Conservation (phyloP, 441 rosid species). For the Populus hybrid region DNA sequence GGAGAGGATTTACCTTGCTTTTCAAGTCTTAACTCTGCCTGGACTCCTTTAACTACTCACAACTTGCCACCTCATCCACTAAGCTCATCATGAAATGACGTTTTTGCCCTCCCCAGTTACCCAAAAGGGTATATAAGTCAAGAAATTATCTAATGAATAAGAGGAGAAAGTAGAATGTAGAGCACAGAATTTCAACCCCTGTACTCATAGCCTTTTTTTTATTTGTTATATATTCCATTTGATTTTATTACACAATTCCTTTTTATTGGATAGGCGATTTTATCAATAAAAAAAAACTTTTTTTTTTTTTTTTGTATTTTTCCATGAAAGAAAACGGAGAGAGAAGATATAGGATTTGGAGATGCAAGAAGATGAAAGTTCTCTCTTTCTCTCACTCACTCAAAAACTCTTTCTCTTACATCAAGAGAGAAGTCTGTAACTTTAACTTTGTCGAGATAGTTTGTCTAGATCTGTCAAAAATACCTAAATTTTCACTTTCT, state of each 20-base stretch:
- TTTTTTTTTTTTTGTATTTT: slow-evolving; percentile 24
- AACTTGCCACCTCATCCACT: slow-evolving; percentile 20
- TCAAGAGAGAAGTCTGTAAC: not conserved
- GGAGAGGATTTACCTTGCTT: slow-evolving; percentile 21
- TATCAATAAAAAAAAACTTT: slow-evolving; percentile 22
- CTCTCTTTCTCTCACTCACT: slow-evolving; percentile 31
- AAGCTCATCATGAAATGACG: not conserved
- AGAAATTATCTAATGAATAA: not conserved
- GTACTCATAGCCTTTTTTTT: not conserved
- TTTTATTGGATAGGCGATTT: slow-evolving; percentile 48
- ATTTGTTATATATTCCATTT: not conserved
- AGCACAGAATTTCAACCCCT: not conserved
- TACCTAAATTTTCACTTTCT: slow-evolving; percentile 2
- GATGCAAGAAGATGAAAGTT: slow-evolving; percentile 49
- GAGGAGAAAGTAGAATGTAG: not conserved
- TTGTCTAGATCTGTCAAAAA: slow-evolving; percentile 36
- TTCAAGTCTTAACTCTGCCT: not conserved
- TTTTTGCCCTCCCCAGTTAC: not conserved
- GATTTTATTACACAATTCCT: not conserved
- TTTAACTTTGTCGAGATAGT: not conserved
- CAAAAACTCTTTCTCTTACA: slow-evolving; percentile 10
- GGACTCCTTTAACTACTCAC: slow-evolving; percentile 13
- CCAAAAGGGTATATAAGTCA: not conserved
- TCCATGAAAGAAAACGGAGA: slow-evolving; percentile 16
- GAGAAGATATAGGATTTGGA: slow-evolving; percentile 43